Evolutionary conservation across 2,329 filamentous ascomycete genomes (phyloP).

Genomic region (Xenoacremonium recifei): DNA sequence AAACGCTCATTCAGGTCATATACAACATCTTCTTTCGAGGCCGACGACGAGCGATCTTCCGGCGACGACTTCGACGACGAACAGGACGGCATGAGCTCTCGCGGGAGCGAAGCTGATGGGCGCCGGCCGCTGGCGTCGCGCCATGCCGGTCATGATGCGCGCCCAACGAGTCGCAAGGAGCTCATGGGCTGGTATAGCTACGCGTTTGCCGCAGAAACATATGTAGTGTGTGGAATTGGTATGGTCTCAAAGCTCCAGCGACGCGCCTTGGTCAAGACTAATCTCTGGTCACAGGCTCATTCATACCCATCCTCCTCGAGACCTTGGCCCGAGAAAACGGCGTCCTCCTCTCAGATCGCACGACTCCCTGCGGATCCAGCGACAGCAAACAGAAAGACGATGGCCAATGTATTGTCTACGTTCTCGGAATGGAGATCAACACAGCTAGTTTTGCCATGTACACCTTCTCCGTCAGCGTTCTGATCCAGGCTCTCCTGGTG

Average conservation of each 20-base stretch:
- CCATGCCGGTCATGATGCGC: constrained; percentile 81
- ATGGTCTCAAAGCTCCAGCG: constrained; percentile 31
- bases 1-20: constrained; percentile 58
- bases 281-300: constrained; percentile 62
- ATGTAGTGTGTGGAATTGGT: constrained; percentile 81
- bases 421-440: constrained; percentile 85
- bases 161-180: constrained; percentile 86
- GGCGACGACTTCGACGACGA: constrained; percentile 27
- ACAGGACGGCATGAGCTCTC: constrained; percentile 32
- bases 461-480: constrained; percentile 89
- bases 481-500: constrained; percentile 85
- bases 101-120: constrained; percentile 36
- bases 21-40: constrained; percentile 61
- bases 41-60: constrained; percentile 66
- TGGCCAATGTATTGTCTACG: constrained; percentile 76
- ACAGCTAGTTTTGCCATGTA: constrained; percentile 98
- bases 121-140: constrained; percentile 40
- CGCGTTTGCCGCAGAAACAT: constrained; percentile 93
- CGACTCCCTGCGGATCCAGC: constrained; percentile 69
- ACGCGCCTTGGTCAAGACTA: constrained; percentile 3
- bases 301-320: constrained; percentile 93
- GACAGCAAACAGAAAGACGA: constrained; percentile 51
- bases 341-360: constrained; percentile 75
- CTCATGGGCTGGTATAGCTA: constrained; percentile 94
- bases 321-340: constrained; percentile 91